A percentile compares a stretch with the other conserved stretches of the same genome.
These are phyloP conservation scores for Pleurotus ostreatus DNA, from an alignment of 768 basidiomycete genomes.

Conservation along the genomic window DNA sequence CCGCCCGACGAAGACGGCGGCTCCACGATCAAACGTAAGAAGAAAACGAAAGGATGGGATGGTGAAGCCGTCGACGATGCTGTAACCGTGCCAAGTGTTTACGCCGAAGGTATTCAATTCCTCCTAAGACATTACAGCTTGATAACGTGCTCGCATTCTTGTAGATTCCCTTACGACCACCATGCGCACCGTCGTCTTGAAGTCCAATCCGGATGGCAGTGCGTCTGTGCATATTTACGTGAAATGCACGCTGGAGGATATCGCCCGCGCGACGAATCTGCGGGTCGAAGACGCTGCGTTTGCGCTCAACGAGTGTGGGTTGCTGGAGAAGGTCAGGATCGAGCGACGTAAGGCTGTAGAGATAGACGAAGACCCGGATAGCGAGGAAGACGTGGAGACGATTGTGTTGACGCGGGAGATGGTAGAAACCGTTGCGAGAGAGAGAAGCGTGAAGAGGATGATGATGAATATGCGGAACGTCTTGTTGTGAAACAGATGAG, in stretches of 20 bases:
- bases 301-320: slow-evolving; percentile 82
- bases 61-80: slow-evolving; percentile 50
- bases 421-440: slow-evolving; percentile 62
- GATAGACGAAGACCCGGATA: slow-evolving; percentile 38
- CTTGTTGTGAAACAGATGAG: slow-evolving; percentile 28
- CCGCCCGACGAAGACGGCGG: slow-evolving; percentile 25
- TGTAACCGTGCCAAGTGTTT: slow-evolving; percentile 8
- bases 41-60: slow-evolving; percentile 66
- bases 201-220: slow-evolving; percentile 58
- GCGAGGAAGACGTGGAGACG: slow-evolving; percentile 40
- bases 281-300: slow-evolving; percentile 84
- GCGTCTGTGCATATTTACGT: slow-evolving; percentile 67
- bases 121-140: no score
- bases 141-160: no score
- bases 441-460: slow-evolving; percentile 68
- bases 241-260: slow-evolving; percentile 68
- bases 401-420: slow-evolving; percentile 60
- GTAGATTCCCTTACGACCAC: slow-evolving; percentile 51
- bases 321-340: slow-evolving; percentile 41
- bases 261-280: slow-evolving; percentile 78
- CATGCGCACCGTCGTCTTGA: slow-evolving; percentile 55
- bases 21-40: slow-evolving; percentile 35
- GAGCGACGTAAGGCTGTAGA: slow-evolving; percentile 9
- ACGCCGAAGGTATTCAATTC: slow-evolving; percentile 32
- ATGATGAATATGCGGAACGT: slow-evolving; percentile 61